Percentiles rank a stretch among this genome's conserved stretches.
Conservation (phyloP, 1,139 yeast species). For the Suhomyces panamericanus region DNA sequence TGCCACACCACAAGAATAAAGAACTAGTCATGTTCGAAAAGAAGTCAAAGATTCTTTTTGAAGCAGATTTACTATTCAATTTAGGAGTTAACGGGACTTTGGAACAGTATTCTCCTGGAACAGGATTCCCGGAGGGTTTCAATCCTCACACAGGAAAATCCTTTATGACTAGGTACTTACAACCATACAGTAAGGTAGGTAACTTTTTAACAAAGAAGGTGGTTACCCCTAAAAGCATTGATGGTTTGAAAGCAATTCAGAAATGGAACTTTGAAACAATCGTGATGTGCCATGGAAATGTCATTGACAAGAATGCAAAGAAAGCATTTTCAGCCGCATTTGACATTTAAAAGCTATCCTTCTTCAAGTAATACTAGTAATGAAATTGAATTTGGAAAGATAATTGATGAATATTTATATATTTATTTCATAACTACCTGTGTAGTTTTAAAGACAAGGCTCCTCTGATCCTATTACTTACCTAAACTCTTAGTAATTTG, state of each 20-base stretch:
- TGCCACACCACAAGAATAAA: conserved; percentile 23
- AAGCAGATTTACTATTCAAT: conserved; percentile 28
- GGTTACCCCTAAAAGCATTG: conserved; percentile 19
- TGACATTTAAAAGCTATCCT: neutral
- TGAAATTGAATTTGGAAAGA: neutral
- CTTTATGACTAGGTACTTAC: conserved; percentile 22
- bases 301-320: conserved; percentile 23
- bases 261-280: conserved; percentile 26
- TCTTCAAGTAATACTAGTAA: neutral
- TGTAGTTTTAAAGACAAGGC: too few species aligned
- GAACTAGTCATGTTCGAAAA: conserved; percentile 27
- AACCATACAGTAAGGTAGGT: conserved; percentile 25
- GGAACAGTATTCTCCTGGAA: conserved; percentile 25
- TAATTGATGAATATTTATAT: too few species aligned
- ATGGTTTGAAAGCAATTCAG: conserved; percentile 21
- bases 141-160: conserved; percentile 26
- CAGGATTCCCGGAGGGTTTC: conserved; percentile 22
- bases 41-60: conserved; percentile 22
- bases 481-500: neutral
- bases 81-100: conserved; percentile 18
- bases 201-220: conserved; percentile 32
- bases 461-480: neutral
- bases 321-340: conserved; percentile 21
- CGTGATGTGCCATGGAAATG: conserved; percentile 29
- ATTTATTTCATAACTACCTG: too few species aligned